Evolutionary conservation across 2,329 filamentous ascomycete species (phyloP), one percentile per base, ranked within the genome.

Genomic region (Penicillium polonicum): DNA sequence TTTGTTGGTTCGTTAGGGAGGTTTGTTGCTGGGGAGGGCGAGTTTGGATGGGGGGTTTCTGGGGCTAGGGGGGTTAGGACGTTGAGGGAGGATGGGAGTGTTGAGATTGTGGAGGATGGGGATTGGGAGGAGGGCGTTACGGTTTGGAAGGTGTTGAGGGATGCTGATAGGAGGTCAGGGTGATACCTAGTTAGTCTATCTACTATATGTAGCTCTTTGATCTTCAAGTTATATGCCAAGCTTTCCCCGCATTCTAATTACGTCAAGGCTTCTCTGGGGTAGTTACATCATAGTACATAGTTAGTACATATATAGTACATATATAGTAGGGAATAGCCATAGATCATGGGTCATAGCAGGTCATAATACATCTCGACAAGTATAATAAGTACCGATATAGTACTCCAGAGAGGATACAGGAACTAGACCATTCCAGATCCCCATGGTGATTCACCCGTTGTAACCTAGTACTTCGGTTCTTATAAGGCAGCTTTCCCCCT

Each of bases 81-180:
- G 41, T 60, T 84, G 55, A 78, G 73, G 54, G 63, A 65, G 0
- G 74, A 82, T 68, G 82, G 82, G 0, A 66, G 55, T 12, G 74
- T 83, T 6, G 76, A 75, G 50, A 70, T 80, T 52, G 78, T 79
- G 70, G 64, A 72, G 13, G 83, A 85, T 67, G 68, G 64, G 48
- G 57, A 72, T 54, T 79, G 81, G 73, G 75, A 80, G 3, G 74
- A 79, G 41, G 80, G 79, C 0, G 57, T 83, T 21, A 64, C 69
- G 46, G 72, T 82, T 2, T 85, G 83, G 82, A 68, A 78, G 45
- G 62, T 49, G 6, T 39, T 74, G 52, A 57, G 67, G 31, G 65
- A 63, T 21, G 65, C 62, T 5, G 66, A 60, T 45, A 4, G 5
- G 21, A 48, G 31, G 56, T 25, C 6, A 25, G 35, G 9, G 25